Base-by-base conservation (phyloP, 225 moss, liverwort and hornwort species). In the Antitrichia curtipendula region DNA sequence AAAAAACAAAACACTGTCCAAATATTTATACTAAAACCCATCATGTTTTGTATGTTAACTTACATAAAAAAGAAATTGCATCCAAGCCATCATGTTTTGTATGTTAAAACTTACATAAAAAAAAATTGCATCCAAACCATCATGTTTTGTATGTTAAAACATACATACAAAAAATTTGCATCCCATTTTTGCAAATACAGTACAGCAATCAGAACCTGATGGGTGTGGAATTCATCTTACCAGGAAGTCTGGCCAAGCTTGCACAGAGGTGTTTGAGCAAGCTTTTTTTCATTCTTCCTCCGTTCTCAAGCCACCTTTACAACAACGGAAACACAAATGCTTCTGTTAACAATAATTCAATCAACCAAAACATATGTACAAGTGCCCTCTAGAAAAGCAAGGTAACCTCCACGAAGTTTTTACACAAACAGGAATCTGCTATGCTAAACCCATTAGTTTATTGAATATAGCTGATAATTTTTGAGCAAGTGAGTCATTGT, bases 171-270 rank as follows among this genome's bases (percentile, higher is more conserved):
- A 43, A 82, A 78, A 71, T n/a, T n/a, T 32, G 32, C 32, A 57
- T 40, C 1, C 0, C 0, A n/a, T 0, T 25, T 1, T n/a, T 57
- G 47, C 7, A 59, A 73, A 59, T 25, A 47, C 12, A 13, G 27
- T 24, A n/a, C 12, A 19, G 28, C 6, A 5, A 63, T 22, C 52
- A 52, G 40, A 36, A 43, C 20, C 58, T 36, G 59, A 70, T 57
- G 70, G 31, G 24, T 12, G 75, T 47, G 62, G 75, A n/a, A 62
- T n/a, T 28, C 10, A 52, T 28, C 36, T 58, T 79, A 97, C 96
- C 96, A 32, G 96, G 95, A 75, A 97, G 92, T 47, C 89, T 86
- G 28, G 97, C 96, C 79, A 97, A 94, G 59, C 95, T 90, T 3
- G 87, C 88, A 78, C 96, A 95, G 38, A 97, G 70, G 49, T 86